These are phyloP conservation scores for Rusavskia elegans DNA, from an alignment of 495 filamentous ascomycete genomes.

Conservation along the genomic window DNA sequence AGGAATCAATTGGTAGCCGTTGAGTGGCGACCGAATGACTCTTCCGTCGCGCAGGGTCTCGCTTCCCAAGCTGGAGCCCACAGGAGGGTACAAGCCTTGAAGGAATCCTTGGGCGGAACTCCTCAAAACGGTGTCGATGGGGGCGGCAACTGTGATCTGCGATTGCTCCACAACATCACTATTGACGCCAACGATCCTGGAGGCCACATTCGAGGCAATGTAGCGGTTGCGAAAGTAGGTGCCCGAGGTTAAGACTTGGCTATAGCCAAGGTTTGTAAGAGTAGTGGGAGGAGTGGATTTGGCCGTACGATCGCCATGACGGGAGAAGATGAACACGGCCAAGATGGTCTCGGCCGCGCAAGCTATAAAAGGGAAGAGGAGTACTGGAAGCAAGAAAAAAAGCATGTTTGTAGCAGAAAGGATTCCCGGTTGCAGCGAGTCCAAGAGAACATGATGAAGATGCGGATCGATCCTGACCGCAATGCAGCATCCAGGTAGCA, in stretches of 20 bases:
- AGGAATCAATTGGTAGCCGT: slow-evolving; percentile 47
- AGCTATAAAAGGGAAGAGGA: slow-evolving; percentile 22
- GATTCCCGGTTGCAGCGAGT: too few species aligned
- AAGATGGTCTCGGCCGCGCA: slow-evolving; percentile 43
- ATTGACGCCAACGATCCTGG: slow-evolving; percentile 40
- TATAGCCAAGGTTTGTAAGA: slow-evolving; percentile 44
- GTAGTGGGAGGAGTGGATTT: slow-evolving; percentile 35
- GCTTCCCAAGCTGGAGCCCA: slow-evolving; percentile 20
- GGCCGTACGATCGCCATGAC: slow-evolving; percentile 47
- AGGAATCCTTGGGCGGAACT: slow-evolving; percentile 41
- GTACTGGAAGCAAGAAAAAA: slow-evolving; percentile 9
- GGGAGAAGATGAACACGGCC: slow-evolving; percentile 46
- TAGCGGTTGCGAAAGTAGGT: slow-evolving; percentile 49
- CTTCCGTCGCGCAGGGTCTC: slow-evolving; percentile 36
- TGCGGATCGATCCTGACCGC: too few species aligned
- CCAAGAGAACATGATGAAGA: too few species aligned
- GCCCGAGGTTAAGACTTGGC: slow-evolving; percentile 42
- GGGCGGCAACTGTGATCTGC: slow-evolving; percentile 41
- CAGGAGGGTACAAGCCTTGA: slow-evolving; percentile 48
- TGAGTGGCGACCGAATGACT: slow-evolving; percentile 33
- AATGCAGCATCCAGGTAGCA: too few species aligned
- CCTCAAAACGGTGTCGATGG: slow-evolving; percentile 45
- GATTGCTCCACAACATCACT: slow-evolving; percentile 36
- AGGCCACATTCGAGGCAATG: slow-evolving; percentile 29
- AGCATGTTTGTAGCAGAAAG: slow-evolving; percentile 9